Evolutionary conservation across 352 stramenopile genomes (phyloP), one percentile per base, ranked within the genome.

Genomic region (Globisporangium viniferum): DNA sequence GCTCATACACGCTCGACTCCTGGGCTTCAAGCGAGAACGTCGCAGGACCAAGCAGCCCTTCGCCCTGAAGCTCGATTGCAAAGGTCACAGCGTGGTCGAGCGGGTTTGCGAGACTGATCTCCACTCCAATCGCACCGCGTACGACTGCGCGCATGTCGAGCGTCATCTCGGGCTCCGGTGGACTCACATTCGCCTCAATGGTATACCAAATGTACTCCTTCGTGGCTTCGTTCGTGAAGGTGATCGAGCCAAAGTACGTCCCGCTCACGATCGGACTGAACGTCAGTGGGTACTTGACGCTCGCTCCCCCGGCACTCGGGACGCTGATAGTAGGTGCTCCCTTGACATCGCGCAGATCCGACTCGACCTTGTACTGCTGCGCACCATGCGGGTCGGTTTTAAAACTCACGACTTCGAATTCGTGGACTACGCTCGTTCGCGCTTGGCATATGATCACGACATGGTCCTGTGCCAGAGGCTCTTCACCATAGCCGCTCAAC

Each of bases 121-220:
- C 90, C 3, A 98, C 86, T 3, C 84, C 90, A 15, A 96, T 85
- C 2, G 89, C 92, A 12, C 84, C 83, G 5, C 95, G 86, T 10
- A 98, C 91, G 0, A 79, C 68, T 4, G 92, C 87, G 20, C 68
- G 69, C 77, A 98, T 96, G 18, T 95, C 88, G 0, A 98, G 73
- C 18, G 81, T 95, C 6, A 78, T 75, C 67, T 97, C 89, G 0
- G 88, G 86, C 15, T 88, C 76, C 0, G 89, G 89, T 5, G 86
- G 82, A 54, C 74, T 79, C 4, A 95, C 90, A 2, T 84, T 82
- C 12, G 97, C 91, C 67, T 98, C 89, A 5, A 98, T 84, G 14
- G 95, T 98, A 74, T 98, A 98, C 95, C 95, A 98, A 9, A 93
- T 70, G 66, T 91, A 97, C 63, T 93, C 82, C n/a, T 78, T 84